Evolutionary conservation across 805 yeast genomes (phyloP).

Genomic region (Lipomyces starkeyi): DNA sequence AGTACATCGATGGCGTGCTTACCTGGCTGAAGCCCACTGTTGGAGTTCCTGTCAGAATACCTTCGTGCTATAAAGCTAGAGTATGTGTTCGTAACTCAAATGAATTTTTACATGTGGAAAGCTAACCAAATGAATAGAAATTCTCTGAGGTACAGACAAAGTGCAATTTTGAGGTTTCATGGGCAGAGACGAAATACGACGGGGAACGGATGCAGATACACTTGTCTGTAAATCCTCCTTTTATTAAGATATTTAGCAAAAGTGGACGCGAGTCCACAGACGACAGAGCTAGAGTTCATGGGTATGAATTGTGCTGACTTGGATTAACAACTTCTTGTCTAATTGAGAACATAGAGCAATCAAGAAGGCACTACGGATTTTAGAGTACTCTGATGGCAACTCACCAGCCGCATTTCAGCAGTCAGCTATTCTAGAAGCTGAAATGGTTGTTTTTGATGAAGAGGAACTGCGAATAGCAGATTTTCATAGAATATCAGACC

Average conservation of each 20-base stretch:
- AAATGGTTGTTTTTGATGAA: slow-evolving; percentile 27
- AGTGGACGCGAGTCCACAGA: slow-evolving; percentile 31
- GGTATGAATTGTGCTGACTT: background rate
- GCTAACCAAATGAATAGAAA: background rate
- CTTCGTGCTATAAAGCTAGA: slow-evolving; percentile 25
- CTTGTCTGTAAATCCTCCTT: background rate
- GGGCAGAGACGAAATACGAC: slow-evolving; percentile 31
- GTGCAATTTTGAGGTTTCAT: slow-evolving; percentile 1
- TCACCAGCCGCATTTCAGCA: background rate
- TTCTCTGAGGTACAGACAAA: slow-evolving; percentile 7
- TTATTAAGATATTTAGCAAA: slow-evolving; percentile 24
- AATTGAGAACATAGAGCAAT: slow-evolving; percentile 1
- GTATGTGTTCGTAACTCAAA: background rate
- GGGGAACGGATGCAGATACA: slow-evolving; percentile 36
- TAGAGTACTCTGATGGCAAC: background rate
- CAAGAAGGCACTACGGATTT: slow-evolving; percentile 2
- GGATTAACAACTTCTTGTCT: background rate
- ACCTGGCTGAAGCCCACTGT: slow-evolving; percentile 20
- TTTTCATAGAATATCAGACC: slow-evolving; percentile 29
- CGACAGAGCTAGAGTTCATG: slow-evolving; percentile 23
- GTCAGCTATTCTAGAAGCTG: slow-evolving; percentile 27
- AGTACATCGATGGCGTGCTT: slow-evolving; percentile 9
- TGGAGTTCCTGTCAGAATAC: slow-evolving; percentile 24
- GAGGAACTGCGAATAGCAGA: slow-evolving; percentile 12
- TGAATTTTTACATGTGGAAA: background rate